Evolutionary conservation across 352 stramenopile genomes (phyloP).

Genomic region (Phytophthora cactorum): DNA sequence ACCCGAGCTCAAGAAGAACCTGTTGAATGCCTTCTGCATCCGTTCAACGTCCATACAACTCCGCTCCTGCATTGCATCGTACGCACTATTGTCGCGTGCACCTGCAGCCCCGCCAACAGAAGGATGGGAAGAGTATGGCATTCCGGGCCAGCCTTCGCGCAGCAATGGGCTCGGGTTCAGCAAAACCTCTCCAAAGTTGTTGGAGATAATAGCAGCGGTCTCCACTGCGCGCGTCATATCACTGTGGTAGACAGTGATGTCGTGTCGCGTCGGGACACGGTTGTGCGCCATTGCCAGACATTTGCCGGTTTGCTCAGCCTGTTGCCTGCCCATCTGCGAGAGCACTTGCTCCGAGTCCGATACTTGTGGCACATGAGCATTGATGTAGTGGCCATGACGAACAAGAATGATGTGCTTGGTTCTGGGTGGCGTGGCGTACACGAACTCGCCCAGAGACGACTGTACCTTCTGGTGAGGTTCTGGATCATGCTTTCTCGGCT

Average conservation of each 20-base stretch:
- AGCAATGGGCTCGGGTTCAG: slow-evolving; percentile 57
- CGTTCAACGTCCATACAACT: slow-evolving; percentile 54
- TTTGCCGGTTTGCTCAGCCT: slow-evolving; percentile 73
- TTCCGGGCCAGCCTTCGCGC: slow-evolving; percentile 80
- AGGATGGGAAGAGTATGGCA: slow-evolving; percentile 57
- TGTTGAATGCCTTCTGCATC: slow-evolving; percentile 71
- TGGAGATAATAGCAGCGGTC: slow-evolving; percentile 66
- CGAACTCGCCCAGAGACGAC: slow-evolving; percentile 46
- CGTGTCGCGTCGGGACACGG: slow-evolving; percentile 57
- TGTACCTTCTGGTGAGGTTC: slow-evolving; percentile 11
- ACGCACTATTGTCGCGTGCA: slow-evolving; percentile 28
- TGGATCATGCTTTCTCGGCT: slow-evolving; percentile 5
- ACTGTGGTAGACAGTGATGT: slow-evolving; percentile 72
- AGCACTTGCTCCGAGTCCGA: slow-evolving; percentile 76
- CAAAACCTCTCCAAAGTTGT: slow-evolving; percentile 50
- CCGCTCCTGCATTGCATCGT: slow-evolving; percentile 38
- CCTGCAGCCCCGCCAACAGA: slow-evolving; percentile 15
- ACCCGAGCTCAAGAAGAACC: slow-evolving; percentile 38
- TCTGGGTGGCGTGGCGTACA: slow-evolving; percentile 60
- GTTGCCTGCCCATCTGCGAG: slow-evolving; percentile 78
- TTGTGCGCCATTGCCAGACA: slow-evolving; percentile 68
- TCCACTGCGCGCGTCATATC: slow-evolving; percentile 82
- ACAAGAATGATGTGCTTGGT: slow-evolving; percentile 81
- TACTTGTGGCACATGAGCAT: slow-evolving; percentile 66
- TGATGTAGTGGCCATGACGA: slow-evolving; percentile 85